phyloP scores from a whole-genome alignment of 345 rosid genomes.

The Bruguiera sexangula region DNA sequence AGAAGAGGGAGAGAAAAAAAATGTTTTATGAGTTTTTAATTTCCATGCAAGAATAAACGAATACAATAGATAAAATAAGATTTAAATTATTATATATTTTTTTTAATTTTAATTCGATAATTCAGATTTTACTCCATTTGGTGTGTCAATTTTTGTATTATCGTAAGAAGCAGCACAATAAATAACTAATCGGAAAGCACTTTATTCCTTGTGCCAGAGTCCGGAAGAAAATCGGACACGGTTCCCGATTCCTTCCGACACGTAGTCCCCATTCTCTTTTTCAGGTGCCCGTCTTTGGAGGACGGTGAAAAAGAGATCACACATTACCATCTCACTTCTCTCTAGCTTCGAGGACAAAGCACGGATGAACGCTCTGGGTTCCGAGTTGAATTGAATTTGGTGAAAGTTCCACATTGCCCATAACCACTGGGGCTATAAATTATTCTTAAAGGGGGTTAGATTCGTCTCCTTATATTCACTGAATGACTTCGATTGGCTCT shows the following conservation, averaged over 20 bases:
- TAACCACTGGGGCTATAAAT: too few relatives aligned
- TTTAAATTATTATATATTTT: too few relatives aligned
- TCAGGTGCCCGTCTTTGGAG: conserved; percentile 34
- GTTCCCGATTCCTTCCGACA: conserved; percentile 49
- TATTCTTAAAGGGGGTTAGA: too few relatives aligned
- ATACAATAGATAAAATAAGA: too few relatives aligned
- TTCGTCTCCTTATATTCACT: too few relatives aligned
- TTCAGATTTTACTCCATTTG: too few relatives aligned
- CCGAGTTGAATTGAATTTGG: background rate
- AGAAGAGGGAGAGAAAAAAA: conserved; percentile 22
- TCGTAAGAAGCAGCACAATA: background rate
- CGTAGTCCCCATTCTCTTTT: conserved; percentile 31
- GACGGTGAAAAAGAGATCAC: conserved; percentile 17
- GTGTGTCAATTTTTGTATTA: too few relatives aligned
- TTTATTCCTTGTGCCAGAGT: conserved; percentile 43
- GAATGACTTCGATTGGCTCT: too few relatives aligned
- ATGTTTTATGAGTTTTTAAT: conserved; percentile 25
- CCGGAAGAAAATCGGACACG: conserved; percentile 48
- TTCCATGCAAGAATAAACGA: conserved; percentile 31
- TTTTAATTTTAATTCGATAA: too few relatives aligned
- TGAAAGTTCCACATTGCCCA: background rate
- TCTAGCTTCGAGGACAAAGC: conserved; percentile 9
- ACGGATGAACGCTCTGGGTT: background rate
- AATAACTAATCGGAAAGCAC: conserved; percentile 22
- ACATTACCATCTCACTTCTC: background rate